Base-by-base conservation (phyloP, 257 asterid genomes). In the Apocynum venetum region DNA sequence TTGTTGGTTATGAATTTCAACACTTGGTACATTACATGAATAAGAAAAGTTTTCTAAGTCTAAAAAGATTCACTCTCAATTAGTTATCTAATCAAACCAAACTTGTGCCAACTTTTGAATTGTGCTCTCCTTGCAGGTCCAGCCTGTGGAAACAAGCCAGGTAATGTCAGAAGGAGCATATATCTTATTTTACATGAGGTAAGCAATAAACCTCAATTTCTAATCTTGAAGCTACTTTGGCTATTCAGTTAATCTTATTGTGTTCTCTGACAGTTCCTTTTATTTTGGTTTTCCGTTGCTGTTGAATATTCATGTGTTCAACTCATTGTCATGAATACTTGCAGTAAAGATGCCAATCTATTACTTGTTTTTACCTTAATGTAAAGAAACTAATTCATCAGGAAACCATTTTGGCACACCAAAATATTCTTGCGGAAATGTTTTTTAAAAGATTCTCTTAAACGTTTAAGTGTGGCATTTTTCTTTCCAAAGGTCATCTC, bases 101-200 rank as follows among this genome's bases (percentile, higher is more conserved):
- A 17, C 36, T 25, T 44, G 56, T 48, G 41, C 53, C 25, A 74
- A 68, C 69, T 47, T 67, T 47, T 67, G 63, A 65, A 59, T 61
- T 72, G 31, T 80, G 60, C 71, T 72, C 51, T 38, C 44, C 70
- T 78, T 78, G 73, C 86, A 93, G 98, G 96, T 93, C 77, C 88
- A 85, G 75, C 90, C 86, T 8, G 96, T 90, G 8, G 85, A 84
- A n/a, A 79, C 84, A 87, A 85, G 81, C 85, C 93, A 87, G 81
- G 97, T 93, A 80, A 87, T 93, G 93, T 86, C 91, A 0, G 91
- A 89, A 89, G 95, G 96, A 72, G 98, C 98, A 43, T 93, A 93
- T 80, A 93, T 91, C 81, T 83, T 93, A 76, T 93, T 91, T 87
- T 93, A 93, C 88, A 85, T 82, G 92, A 89, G 98, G 98, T 90